These are phyloP conservation scores for Phaeosphaeria sp. DNA, from an alignment of 2,329 filamentous ascomycete species.

Conservation along the genomic window DNA sequence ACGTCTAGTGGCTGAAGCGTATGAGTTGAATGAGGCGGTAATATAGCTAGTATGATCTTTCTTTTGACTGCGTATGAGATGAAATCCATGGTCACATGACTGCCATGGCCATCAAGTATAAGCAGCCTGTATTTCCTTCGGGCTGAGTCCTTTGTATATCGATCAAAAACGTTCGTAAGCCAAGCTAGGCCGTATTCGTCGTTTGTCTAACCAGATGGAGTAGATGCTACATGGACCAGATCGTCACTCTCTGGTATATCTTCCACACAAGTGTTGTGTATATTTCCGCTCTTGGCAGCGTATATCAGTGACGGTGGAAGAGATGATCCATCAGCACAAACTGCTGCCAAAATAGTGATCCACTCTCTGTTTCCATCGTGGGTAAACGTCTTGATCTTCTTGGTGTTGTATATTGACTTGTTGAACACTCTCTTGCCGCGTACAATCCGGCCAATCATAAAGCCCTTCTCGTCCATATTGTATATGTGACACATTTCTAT, in stretches of 20 bases:
- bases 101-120: conserved; percentile 15
- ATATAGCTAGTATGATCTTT: background rate
- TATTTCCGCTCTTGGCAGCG: conserved; percentile 2
- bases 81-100: conserved; percentile 44
- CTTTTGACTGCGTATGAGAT: conserved; percentile 36
- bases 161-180: conserved; percentile 2
- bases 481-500: conserved; percentile 3
- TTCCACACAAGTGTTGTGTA: conserved; percentile 1
- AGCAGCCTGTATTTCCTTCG: conserved; percentile 5
- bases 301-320: conserved; percentile 15
- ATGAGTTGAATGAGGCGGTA: background rate
- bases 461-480: conserved; percentile 11
- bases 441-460: conserved; percentile 1
- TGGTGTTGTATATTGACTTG: background rate
- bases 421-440: conserved; percentile 10
- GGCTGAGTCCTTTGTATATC: conserved; percentile 6
- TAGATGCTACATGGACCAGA: background rate
- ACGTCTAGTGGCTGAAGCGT: conserved; percentile 20
- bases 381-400: background rate
- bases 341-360: conserved; percentile 11
- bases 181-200: conserved; percentile 7
- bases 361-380: conserved; percentile 7
- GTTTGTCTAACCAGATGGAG: conserved; percentile 18
- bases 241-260: conserved; percentile 1
- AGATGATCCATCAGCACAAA: conserved; percentile 14